A percentile compares a stretch with the other conserved stretches of the same genome.
Conservation (phyloP, 495 filamentous ascomycete genomes). For the Aeminium ludgeri region DNA sequence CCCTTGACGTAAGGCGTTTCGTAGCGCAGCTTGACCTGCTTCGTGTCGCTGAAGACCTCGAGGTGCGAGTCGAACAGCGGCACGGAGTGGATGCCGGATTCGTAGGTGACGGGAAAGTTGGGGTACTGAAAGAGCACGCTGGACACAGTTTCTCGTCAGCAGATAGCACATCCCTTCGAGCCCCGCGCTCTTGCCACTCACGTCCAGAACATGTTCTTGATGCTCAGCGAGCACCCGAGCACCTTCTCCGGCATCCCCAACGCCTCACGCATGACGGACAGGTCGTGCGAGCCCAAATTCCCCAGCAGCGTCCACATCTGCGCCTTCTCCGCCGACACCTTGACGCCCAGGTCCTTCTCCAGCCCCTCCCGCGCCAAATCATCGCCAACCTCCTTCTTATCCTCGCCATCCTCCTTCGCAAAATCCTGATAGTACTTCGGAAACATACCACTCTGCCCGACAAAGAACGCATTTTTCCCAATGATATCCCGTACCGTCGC, state of each 20-base stretch:
- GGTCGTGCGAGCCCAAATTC: constrained; percentile 37
- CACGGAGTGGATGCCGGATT: constrained; percentile 36
- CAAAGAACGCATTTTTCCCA: constrained; percentile 31
- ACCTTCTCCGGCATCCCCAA: constrained; percentile 32
- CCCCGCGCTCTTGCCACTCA: not conserved
- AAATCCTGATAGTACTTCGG: constrained; percentile 25
- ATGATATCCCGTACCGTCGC: constrained; percentile 38
- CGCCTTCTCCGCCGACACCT: constrained; percentile 19
- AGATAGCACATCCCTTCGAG: not conserved
- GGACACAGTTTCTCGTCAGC: not conserved
- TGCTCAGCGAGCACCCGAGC: constrained; percentile 19
- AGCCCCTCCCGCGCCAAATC: constrained; percentile 24
- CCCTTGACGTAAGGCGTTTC: constrained; percentile 36
- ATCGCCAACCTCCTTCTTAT: constrained; percentile 13
- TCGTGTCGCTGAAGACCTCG: constrained; percentile 34
- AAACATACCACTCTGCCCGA: constrained; percentile 34
- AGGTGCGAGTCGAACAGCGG: constrained; percentile 41
- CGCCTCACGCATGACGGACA: constrained; percentile 38
- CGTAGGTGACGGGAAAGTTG: constrained; percentile 36
- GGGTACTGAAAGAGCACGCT: constrained; percentile 18
- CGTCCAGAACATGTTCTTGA: constrained; percentile 11
- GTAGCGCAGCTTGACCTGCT: constrained; percentile 33
- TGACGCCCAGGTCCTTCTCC: constrained; percentile 9
- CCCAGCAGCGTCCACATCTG: constrained; percentile 30
- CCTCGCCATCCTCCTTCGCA: constrained; percentile 13